A percentile compares a stretch with the other conserved stretches of the same genome.
These are phyloP conservation scores for Andrographis paniculata DNA, from an alignment of 305 asterid genomes.

Conservation along the genomic window DNA sequence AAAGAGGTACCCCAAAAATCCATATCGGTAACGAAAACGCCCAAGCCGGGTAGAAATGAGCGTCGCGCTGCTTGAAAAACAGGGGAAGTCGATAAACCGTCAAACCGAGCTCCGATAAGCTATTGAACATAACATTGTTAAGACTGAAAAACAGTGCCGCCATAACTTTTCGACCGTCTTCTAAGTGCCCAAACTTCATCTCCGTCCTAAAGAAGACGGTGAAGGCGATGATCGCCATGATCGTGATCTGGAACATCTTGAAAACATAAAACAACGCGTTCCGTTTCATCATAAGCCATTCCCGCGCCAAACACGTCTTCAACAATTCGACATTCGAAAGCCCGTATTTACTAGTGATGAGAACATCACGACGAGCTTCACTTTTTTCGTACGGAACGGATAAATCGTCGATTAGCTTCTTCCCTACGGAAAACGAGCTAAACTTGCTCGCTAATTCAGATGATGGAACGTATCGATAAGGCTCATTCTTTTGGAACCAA, in stretches of 20 bases:
- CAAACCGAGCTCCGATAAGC: constrained; percentile 27
- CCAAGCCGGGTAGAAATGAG: constrained; percentile 42
- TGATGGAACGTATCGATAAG: constrained; percentile 27
- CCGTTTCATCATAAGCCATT: constrained; percentile 42
- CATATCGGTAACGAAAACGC: constrained; percentile 44
- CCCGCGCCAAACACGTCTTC: constrained; percentile 38
- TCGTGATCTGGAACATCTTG: constrained; percentile 30
- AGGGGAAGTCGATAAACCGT: constrained; percentile 37
- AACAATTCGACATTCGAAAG: constrained; percentile 33
- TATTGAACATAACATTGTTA: constrained; percentile 32
- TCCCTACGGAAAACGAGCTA: constrained; percentile 27
- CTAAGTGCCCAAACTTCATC: constrained; percentile 32
- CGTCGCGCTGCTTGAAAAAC: constrained; percentile 41
- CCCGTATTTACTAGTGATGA: constrained; percentile 37
- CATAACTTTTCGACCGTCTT: constrained; percentile 32
- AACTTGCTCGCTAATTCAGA: constrained; percentile 25
- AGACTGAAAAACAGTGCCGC: constrained; percentile 49
- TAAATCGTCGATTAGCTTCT: constrained; percentile 22
- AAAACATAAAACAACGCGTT: constrained; percentile 37
- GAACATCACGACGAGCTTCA: constrained; percentile 37
- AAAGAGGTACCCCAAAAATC: constrained; percentile 37
- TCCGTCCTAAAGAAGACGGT: constrained; percentile 37
- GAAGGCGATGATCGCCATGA: constrained; percentile 39
- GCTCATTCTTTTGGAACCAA: constrained; percentile 29
- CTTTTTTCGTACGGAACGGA: constrained; percentile 33